Evolutionary conservation across 345 rosid species (phyloP), one percentile per base, ranked within the genome.

Genomic region (Eucalyptus coolabah): DNA sequence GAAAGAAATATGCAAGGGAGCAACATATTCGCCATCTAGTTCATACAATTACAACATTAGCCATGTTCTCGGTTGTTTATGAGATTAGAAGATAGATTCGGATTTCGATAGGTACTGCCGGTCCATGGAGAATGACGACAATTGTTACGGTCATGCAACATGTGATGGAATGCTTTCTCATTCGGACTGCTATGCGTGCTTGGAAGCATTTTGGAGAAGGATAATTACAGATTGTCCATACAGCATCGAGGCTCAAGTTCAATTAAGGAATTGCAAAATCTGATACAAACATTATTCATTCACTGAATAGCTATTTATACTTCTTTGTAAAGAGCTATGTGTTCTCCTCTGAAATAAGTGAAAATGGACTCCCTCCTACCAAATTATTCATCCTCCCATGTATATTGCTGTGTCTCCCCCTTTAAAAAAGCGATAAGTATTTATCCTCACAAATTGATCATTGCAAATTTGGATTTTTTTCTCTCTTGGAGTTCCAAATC

Each of bases 1-100:
- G 19, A 50, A 15, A 0, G 7, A 16, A 50, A 50, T 50, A 50
- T 6, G 18, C 19, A 15, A 2, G 0, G 19, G 7, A 50, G 53
- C 53, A 50, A 50, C 51, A 50, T 50, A 50, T 50, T 50, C 7
- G 0, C 7, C 19, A 6, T 50, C 53, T 15, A 50, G 53, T 50
- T 50, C 19, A 50, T 15, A 15, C 19, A 15, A 50, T 5, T 50
- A 15, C 53, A 16, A 50, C 7, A 1, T 15, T 7, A 6, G 19
- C 53, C 53, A 15, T 50, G 19, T 15, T 50, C 53, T 14, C 4
- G 2, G 8, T 0, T n/a, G 34, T n/a, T n/a, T n/a, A n/a, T 65
- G 4, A 14, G 72, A 13, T 13, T 6, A 16, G 8, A 65, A 9
- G 4, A n/a, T 3, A 63, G 34, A 63, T 30, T 12, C 1, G 19